These are phyloP conservation scores for Komagataella mondaviorum DNA, from an alignment of 805 yeast species.

Conservation along the genomic window DNA sequence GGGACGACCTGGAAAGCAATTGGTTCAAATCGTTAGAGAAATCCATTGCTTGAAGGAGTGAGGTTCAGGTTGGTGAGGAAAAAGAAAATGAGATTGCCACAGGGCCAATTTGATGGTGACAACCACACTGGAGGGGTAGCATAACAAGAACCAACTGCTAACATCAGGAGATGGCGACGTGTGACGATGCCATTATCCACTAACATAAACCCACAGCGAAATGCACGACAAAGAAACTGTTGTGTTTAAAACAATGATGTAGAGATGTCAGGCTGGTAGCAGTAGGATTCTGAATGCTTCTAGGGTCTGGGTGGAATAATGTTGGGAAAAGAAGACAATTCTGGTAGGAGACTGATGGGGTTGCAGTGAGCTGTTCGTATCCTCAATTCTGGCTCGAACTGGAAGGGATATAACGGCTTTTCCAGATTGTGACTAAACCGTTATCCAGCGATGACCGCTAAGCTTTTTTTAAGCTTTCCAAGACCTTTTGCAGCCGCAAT, in stretches of 20 bases:
- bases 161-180: background rate
- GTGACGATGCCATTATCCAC: background rate
- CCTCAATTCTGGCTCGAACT: no score
- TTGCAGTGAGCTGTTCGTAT: no score
- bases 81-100: background rate
- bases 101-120: background rate
- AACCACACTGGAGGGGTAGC: background rate
- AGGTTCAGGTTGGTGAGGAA: background rate
- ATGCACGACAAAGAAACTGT: background rate
- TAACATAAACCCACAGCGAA: background rate
- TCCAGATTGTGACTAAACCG: background rate
- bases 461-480: background rate
- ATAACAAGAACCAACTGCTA: background rate
- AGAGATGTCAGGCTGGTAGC: no score
- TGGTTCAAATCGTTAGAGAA: background rate
- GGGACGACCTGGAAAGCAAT: background rate
- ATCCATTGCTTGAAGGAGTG: background rate
- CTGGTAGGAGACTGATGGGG: no score
- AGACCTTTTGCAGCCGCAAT: background rate
- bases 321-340: no score
- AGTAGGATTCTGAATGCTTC: no score
- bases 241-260: background rate
- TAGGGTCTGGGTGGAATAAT: no score
- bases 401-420: no score
- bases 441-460: background rate